Base-by-base conservation (phyloP, 139 green algal genomes). In the Limnomonas spitsbergensis region DNA sequence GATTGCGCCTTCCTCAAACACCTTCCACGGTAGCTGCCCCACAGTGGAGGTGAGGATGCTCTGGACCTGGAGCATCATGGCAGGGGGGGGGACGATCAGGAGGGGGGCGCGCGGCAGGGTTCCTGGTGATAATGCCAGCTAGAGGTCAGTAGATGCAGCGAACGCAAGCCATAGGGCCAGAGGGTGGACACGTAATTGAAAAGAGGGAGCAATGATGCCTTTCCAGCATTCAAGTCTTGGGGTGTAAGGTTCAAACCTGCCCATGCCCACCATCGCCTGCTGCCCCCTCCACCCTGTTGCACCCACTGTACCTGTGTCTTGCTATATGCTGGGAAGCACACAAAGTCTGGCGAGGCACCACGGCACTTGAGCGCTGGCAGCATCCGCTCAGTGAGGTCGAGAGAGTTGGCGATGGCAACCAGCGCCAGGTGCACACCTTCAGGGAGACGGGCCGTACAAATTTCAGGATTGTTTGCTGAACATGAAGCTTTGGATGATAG, bases 331-430 rank as follows among this genome's bases (percentile, higher is more conserved):
- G 80, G 80, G 87, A 91, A 91, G 69, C 74, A 69, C 32, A 91
- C 29, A 53, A 87, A 83, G 14, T 72, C 31, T 2, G 83, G 82
- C 24, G 67, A 39, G 39, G 56, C 52, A 27, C 82, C 81, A 7
- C 75, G 56, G 56, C 75, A 79, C 47, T 84, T 83, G 7, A 91
- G 82, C 47, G 80, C 80, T 7, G 87, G 87, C 75, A 91, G 76
- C 53, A 82, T 66, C 26, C 87, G 75, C 72, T 91, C 87, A 7
- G 87, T 91, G 14, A 91, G 82, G 69, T 91, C 84, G 7, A 91
- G 79, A 34, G 75, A 85, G 80, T 91, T 91, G 69, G 87, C 87
- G n/a, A 91, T 84, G 42, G 83, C 84, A 9, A 91, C 66, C 29
- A 91, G 39, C 37, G 82, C 78, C 31, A 87, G n/a, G 34, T 39